Conservation (phyloP, 768 basidiomycete genomes). For the Panus rudis region DNA sequence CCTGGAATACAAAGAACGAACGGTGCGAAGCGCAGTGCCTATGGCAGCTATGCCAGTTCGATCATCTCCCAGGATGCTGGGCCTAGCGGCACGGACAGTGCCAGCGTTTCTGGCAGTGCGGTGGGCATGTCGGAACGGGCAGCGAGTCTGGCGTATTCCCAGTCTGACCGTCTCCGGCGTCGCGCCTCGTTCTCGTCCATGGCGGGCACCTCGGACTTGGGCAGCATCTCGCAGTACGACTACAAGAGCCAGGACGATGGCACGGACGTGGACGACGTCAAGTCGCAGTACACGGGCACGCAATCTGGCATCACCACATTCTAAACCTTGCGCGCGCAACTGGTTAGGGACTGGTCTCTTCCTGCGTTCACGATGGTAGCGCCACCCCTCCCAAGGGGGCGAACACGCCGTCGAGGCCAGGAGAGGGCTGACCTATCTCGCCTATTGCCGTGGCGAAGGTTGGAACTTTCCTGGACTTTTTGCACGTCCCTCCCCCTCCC, state of each 20-base stretch:
- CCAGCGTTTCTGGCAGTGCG: constrained; percentile 54
- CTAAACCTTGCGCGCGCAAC: constrained; percentile 29
- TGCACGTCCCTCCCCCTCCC: no score
- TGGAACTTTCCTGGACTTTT: not conserved
- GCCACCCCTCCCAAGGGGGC: no score
- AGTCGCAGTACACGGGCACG: constrained; percentile 81
- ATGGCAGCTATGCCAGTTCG: constrained; percentile 80
- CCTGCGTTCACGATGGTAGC: constrained; percentile 8
- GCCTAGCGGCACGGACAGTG: constrained; percentile 48
- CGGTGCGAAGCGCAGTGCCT: constrained; percentile 67
- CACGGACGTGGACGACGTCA: constrained; percentile 77
- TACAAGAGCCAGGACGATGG: constrained; percentile 90
- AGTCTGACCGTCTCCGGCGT: constrained; percentile 81
- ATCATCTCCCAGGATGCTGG: constrained; percentile 90
- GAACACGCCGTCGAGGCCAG: no score
- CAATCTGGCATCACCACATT: constrained; percentile 84
- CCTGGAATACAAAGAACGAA: constrained; percentile 56
- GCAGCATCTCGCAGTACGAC: constrained; percentile 68
- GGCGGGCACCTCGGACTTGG: constrained; percentile 69
- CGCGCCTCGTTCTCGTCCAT: constrained; percentile 73
- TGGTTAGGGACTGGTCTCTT: constrained; percentile 10
- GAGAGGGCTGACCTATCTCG: not conserved
- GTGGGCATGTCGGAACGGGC: constrained; percentile 37
- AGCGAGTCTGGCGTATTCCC: constrained; percentile 70
- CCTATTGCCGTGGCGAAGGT: not conserved